Base-by-base conservation (phyloP, 2,329 filamentous ascomycete genomes). In the Acrocalymma vagum region DNA sequence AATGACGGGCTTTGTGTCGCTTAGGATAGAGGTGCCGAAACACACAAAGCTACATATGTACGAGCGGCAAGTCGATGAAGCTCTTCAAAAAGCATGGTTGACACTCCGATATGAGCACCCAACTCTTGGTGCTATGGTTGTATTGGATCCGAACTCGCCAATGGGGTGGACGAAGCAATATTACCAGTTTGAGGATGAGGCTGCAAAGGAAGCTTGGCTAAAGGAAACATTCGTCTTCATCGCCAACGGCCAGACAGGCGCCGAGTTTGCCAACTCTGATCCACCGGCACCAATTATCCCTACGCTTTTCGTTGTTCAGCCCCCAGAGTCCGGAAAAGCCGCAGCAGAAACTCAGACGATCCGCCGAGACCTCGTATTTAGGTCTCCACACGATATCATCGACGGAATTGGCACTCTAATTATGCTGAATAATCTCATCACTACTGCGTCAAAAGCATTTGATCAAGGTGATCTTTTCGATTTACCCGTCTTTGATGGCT, bases 351-450 rank as follows among this genome's bases (percentile, higher is more conserved):
- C 5, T 23, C 15, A 36, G 3, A 32, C 22, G 18, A 20, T 58
- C 7, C 60, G 53, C 0, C 58, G 61, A 2, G 71, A 73, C 22
- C 42, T 72, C 0, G 49, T 73, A 4, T 51, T 74, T 11, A 63
- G 70, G 1, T 67, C 65, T 2, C 67, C 66, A 1, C 71, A 73
- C 33, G 68, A 73, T 9, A 63, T 72, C n/a, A 65, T 73, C 5
- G 72, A 74, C 21, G 71, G 72, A 0, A 65, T 73, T 3, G 72
- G 71, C 5, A 67, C 69, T 2, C 56, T 73, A 3, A 56, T 59
- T 3, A 48, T 73, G 3, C 45, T 72, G 17, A 56, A 71, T 35
- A 66, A 60, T n/a, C 47, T 67, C 2, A 32, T 67, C 6, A 9
- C 21, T 3, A 50, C 58, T 23, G 56, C 61, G 1, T 43, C 61